A percentile compares a stretch with the other conserved stretches of the same genome.
phyloP scores from a whole-genome alignment of 1,284 basidiomycete species.

The Rhodotorula sp. region DNA sequence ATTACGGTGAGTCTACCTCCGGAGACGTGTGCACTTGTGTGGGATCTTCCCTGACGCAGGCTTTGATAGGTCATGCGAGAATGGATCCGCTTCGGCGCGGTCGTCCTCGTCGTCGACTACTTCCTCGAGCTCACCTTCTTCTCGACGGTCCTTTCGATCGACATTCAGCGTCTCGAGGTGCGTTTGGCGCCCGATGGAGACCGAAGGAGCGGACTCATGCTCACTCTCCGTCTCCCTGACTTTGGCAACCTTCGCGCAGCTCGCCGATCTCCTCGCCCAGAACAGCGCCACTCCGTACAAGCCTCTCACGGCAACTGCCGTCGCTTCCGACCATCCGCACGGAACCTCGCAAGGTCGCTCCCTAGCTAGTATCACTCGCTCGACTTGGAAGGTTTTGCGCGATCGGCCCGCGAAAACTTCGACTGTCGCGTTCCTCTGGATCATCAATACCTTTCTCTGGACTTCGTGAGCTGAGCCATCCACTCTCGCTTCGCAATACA shows the following conservation, averaged over 20 bases:
- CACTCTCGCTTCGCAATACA: not conserved
- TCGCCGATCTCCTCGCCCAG: conserved; percentile 73
- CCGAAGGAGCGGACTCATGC: no score
- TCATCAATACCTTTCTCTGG: conserved; percentile 50
- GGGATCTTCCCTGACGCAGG: not conserved
- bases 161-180: conserved; percentile 83
- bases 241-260: conserved; percentile 51
- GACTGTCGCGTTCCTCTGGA: conserved; percentile 45
- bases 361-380: not conserved
- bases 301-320: conserved; percentile 46
- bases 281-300: conserved; percentile 51
- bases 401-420: conserved; percentile 36
- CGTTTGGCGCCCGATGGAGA: conserved; percentile 39
- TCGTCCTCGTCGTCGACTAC: conserved; percentile 93
- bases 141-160: conserved; percentile 82
- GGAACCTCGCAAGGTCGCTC: not conserved
- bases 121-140: conserved; percentile 92
- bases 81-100: conserved; percentile 90
- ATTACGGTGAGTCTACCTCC: conserved; percentile 14
- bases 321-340: no score
- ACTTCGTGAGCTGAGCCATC: conserved; percentile 25
- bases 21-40: conserved; percentile 57
- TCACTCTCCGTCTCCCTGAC: conserved; percentile 1
- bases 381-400: conserved; percentile 16
- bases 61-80: conserved; percentile 70